Conservation (phyloP, 2,329 filamentous ascomycete species). For the Helotiales sp. region DNA sequence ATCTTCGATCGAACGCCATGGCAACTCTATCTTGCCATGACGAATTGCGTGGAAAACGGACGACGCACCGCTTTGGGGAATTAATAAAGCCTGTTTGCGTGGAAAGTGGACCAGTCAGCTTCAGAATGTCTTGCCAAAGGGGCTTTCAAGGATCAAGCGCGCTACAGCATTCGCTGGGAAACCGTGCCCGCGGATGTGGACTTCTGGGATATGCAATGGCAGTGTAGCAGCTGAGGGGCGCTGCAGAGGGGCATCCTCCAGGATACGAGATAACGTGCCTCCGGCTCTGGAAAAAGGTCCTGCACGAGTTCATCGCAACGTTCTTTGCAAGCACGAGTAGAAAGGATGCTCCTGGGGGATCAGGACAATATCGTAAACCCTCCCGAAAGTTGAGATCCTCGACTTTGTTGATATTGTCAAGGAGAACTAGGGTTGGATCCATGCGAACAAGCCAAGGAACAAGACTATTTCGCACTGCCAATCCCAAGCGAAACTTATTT, state of each 20-base stretch:
- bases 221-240: neutral
- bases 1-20: neutral
- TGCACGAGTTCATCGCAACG: neutral
- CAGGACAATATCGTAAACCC: neutral
- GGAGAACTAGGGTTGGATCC: no score
- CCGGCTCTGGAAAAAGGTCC: neutral
- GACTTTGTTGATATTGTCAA: no score
- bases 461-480: no score
- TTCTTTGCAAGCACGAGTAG: neutral
- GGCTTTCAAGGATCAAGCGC: neutral
- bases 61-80: neutral
- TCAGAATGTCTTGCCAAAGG: constrained; percentile 46
- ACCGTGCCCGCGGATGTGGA: constrained; percentile 1
- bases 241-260: neutral
- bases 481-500: no score
- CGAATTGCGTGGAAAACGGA: neutral
- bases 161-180: neutral
- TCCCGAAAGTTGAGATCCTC: no score
- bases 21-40: neutral
- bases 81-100: constrained; percentile 1
- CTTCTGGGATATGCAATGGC: neutral
- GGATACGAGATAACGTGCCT: neutral
- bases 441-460: no score
- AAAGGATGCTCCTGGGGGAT: neutral
- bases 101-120: constrained; percentile 70